These are phyloP conservation scores for Ophiostoma himal-ulmi DNA, from an alignment of 2,329 filamentous ascomycete species.

Conservation along the genomic window DNA sequence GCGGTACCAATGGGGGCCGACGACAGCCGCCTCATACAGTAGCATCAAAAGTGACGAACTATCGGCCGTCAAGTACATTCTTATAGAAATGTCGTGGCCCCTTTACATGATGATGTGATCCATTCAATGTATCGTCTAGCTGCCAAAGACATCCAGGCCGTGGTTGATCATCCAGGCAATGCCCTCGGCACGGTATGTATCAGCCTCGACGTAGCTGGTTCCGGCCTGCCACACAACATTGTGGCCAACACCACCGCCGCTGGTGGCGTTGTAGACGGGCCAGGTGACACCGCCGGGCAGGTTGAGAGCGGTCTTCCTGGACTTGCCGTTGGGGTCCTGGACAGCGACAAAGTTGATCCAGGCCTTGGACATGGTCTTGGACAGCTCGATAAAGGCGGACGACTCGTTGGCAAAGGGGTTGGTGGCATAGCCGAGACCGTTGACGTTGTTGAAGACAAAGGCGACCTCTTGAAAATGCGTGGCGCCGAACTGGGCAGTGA, in stretches of 20 bases:
- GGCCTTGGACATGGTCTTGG: constrained; percentile 20
- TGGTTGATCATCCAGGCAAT: constrained; percentile 24
- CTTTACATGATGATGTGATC: not conserved
- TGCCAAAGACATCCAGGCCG: constrained; percentile 21
- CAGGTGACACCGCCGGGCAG: constrained; percentile 16
- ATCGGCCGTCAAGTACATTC: not conserved
- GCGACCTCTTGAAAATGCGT: constrained; percentile 45
- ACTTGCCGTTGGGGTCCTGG: constrained; percentile 19
- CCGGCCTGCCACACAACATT: constrained; percentile 23
- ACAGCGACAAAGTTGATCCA: constrained; percentile 23
- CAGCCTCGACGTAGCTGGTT: constrained; percentile 17
- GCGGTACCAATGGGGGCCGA: not conserved
- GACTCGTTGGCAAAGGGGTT: constrained; percentile 40
- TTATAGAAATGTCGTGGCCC: too few species aligned
- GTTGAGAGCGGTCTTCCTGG: too few species aligned
- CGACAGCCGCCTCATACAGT: not conserved
- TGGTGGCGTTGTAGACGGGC: constrained; percentile 26
- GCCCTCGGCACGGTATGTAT: constrained; percentile 21
- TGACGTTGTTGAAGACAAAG: constrained; percentile 49
- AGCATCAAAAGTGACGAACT: not conserved
- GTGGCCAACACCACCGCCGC: constrained; percentile 26
- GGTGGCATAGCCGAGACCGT: constrained; percentile 40
- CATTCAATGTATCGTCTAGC: not conserved
- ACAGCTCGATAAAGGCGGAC: constrained; percentile 37
- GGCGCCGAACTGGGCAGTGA: constrained; percentile 21